A percentile compares a stretch with the other conserved stretches of the same genome.
Conservation (phyloP, 1,284 basidiomycete genomes). For the Gymnopus androsaceus region DNA sequence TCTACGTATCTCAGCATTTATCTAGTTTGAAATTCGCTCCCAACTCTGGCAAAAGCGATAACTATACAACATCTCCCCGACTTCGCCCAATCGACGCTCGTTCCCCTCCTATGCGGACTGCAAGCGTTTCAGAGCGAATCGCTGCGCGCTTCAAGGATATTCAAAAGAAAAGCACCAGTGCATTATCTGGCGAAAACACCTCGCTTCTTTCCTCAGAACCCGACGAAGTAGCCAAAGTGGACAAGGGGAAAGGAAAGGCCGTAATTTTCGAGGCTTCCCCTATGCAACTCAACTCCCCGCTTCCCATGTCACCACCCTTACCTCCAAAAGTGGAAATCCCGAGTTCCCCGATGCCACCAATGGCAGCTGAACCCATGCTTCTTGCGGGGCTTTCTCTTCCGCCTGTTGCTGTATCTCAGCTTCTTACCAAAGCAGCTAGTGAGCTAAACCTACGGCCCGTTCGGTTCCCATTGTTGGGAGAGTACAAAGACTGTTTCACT, state of each 20-base stretch:
- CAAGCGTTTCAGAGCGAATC: slow-evolving; percentile 78
- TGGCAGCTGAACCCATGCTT: slow-evolving; percentile 56
- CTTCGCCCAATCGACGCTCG: slow-evolving; percentile 55
- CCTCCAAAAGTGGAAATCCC: slow-evolving; percentile 42
- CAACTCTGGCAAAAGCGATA: slow-evolving; percentile 56
- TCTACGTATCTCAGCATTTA: slow-evolving; percentile 6
- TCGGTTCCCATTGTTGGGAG: slow-evolving; percentile 82
- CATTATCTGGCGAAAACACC: slow-evolving; percentile 16
- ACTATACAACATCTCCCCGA: slow-evolving; percentile 76
- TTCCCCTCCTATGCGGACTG: slow-evolving; percentile 57
- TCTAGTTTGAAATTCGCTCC: slow-evolving; percentile 83
- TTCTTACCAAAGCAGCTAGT: slow-evolving; percentile 65
- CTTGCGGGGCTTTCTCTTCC: slow-evolving; percentile 74
- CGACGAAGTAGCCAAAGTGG: slow-evolving; percentile 51
- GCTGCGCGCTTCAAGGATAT: slow-evolving; percentile 73
- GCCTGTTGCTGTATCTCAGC: slow-evolving; percentile 61
- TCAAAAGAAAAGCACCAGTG: slow-evolving; percentile 54
- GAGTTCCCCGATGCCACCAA: slow-evolving; percentile 39
- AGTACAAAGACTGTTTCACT: slow-evolving; percentile 75
- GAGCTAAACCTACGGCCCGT: slow-evolving; percentile 66
- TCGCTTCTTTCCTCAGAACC: slow-evolving; percentile 33
- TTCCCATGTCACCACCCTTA: slow-evolving; percentile 58
- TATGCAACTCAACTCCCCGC: slow-evolving; percentile 58
- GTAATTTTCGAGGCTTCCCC: slow-evolving; percentile 42
- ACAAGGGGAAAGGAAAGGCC: slow-evolving; percentile 80